Evolutionary conservation across 2,329 filamentous ascomycete species (phyloP).

Genomic region (Ophiostoma tasmaniense): DNA sequence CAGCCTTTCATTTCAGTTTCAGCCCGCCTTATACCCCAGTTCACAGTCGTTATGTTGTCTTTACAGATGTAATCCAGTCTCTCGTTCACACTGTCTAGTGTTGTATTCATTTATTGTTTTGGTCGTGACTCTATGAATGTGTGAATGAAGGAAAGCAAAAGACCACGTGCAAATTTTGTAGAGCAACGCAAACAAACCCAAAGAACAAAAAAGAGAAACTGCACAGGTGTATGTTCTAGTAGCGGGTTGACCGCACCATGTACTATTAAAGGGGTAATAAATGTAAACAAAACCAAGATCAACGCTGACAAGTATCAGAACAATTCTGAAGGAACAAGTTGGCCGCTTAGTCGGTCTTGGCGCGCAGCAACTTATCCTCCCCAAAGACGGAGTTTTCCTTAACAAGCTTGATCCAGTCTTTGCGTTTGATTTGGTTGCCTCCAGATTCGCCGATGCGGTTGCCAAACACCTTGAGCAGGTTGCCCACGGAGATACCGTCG

Average conservation of each 20-base stretch:
- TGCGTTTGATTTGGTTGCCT: constrained; percentile 42
- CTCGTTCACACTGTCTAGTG: neutral
- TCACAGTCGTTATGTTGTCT: neutral
- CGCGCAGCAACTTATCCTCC: constrained; percentile 45
- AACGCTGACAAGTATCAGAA: neutral
- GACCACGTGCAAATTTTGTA: neutral
- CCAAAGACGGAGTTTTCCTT: constrained; percentile 47
- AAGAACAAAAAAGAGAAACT: neutral
- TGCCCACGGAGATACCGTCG: constrained; percentile 46
- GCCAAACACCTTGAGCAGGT: constrained; percentile 47
- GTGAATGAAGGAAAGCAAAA: neutral
- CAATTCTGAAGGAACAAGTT: neutral
- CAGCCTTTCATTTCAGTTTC: neutral
- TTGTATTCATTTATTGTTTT: neutral
- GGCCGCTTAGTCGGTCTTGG: constrained; percentile 21
- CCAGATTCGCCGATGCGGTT: constrained; percentile 44
- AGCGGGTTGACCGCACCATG: neutral
- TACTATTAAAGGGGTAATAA: neutral
- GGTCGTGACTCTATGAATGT: neutral
- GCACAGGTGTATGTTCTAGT: neutral
- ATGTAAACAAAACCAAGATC: neutral
- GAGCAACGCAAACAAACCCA: neutral
- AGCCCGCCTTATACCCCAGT: neutral
- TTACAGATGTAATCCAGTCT: neutral
- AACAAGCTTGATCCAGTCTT: constrained; percentile 52